These are phyloP conservation scores for Mucor irregularis DNA, from an alignment of 371 early-diverging fungal genomes.

Conservation along the genomic window DNA sequence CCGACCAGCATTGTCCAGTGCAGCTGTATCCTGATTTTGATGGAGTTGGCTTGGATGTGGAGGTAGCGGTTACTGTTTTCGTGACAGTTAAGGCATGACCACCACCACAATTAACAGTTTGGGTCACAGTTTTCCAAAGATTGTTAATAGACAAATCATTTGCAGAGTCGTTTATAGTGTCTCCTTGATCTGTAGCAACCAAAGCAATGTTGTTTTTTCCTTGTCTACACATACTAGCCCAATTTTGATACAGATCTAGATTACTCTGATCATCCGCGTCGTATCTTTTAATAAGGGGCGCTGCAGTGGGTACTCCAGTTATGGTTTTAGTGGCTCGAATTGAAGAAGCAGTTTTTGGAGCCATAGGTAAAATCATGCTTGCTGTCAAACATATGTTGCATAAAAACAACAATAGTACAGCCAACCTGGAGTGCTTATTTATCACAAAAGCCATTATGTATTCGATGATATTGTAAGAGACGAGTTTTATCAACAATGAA, in stretches of 20 bases:
- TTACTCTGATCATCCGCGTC: constrained; percentile 15
- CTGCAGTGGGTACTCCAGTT: background rate
- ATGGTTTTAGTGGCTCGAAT: background rate
- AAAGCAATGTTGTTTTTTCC: constrained; percentile 5
- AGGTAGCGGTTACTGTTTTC: constrained; percentile 15
- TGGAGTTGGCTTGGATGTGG: constrained; percentile 1
- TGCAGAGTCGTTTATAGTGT: background rate
- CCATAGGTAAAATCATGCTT: constrained; percentile 3
- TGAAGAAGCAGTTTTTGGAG: background rate
- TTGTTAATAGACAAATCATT: constrained; percentile 11
- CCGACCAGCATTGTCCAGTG: constrained; percentile 39
- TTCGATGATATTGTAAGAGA: too few relatives aligned
- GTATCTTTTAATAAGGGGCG: constrained; percentile 24
- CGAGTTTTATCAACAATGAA: background rate
- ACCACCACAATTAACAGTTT: constrained; percentile 40
- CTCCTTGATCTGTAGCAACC: constrained; percentile 5
- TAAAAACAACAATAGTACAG: background rate
- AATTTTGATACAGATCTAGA: constrained; percentile 32
- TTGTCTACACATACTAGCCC: constrained; percentile 32
- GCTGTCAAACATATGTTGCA: background rate
- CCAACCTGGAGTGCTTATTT: background rate
- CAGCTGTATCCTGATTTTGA: constrained; percentile 11
- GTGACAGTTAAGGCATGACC: constrained; percentile 43
- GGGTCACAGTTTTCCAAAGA: constrained; percentile 37
- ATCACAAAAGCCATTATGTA: background rate